Conservation (phyloP, 1,284 basidiomycete genomes). For the Cryptococcus depauperatus region DNA sequence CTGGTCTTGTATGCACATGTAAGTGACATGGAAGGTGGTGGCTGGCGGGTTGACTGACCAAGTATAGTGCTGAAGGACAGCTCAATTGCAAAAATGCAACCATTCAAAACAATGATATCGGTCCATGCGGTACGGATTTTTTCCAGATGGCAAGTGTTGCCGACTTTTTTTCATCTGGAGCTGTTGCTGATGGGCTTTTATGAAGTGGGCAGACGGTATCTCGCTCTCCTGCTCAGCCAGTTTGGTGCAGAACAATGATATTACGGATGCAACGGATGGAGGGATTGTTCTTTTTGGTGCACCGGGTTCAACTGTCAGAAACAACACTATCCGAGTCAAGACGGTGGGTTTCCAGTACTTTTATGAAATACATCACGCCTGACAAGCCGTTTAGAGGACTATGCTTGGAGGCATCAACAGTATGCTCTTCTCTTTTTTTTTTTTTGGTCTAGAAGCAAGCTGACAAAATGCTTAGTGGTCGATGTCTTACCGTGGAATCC, state of each 20-base stretch:
- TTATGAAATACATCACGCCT: background rate
- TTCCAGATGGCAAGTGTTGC: conserved; percentile 26
- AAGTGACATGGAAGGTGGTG: conserved; percentile 2
- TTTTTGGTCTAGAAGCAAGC: background rate
- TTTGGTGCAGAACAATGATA: conserved; percentile 61
- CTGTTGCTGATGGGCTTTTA: background rate
- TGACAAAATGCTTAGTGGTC: conserved; percentile 51
- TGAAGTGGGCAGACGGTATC: conserved; percentile 72
- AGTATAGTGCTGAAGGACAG: conserved; percentile 51
- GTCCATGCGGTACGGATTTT: conserved; percentile 38
- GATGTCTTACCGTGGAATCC: conserved; percentile 61
- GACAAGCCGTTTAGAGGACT: conserved; percentile 44
- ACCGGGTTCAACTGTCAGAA: conserved; percentile 63
- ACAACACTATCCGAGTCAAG: conserved; percentile 63
- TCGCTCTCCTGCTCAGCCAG: conserved; percentile 64
- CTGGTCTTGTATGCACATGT: conserved; percentile 39
- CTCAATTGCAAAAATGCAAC: conserved; percentile 57
- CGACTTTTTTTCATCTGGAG: background rate
- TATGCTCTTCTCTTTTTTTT: conserved; percentile 10
- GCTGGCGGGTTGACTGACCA: background rate
- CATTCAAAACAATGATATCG: conserved; percentile 71
- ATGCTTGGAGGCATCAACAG: conserved; percentile 62
- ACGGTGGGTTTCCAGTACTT: conserved; percentile 36
- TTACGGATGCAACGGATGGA: conserved; percentile 60
- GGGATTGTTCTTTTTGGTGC: conserved; percentile 74